Base-by-base conservation (phyloP, 208 protist genomes). In the Wallacemonas sp. region DNA sequence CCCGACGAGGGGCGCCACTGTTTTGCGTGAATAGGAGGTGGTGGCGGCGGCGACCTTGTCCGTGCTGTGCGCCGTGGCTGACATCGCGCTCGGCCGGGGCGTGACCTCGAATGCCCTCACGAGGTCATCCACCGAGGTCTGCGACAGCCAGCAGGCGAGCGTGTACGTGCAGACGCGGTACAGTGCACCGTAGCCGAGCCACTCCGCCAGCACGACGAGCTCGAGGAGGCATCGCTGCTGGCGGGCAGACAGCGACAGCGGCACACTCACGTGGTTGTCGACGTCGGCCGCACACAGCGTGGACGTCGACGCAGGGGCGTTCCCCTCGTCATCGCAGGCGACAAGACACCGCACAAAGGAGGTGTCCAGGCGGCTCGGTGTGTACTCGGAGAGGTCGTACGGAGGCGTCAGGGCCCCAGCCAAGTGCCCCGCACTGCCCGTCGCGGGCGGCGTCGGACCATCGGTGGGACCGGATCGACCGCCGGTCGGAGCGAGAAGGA, bases 121-220 rank as follows among this genome's bases (percentile, higher is more conserved):
- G 12, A 93, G 74, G 4, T 87, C 83, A 0, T 78, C 74, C 50
- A 89, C 81, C 2, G 74, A 81, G 20, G 65, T 12, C 22, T 82
- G 79, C 76, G 87, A 79, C 23, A 93, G 57, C 65, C 87, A 84
- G 46, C 74, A 79, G n/a, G 70, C 61, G 29, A 93, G 67, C 49
- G 88, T 84, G 12, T 68, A 65, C 18, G 70, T 74, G 41, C 80
- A 87, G 42, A 78, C 36, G 20, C 72, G 67, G 38, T 65, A 67
- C 31, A 93, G 63, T 16, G 61, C 70, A 26, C 50, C 50, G 26
- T 84, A 78, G 41, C 81, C 81, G 8, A 93, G 28, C 46, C 74
- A 93, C 61, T 89, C 84, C 2, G 81, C 87, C 10, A 79, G 64
- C 11, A 77, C 67, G 23, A 88, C 62, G 36, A 93, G 75, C 61